phyloP scores from a whole-genome alignment of 805 yeast species.

The Candida pini region DNA sequence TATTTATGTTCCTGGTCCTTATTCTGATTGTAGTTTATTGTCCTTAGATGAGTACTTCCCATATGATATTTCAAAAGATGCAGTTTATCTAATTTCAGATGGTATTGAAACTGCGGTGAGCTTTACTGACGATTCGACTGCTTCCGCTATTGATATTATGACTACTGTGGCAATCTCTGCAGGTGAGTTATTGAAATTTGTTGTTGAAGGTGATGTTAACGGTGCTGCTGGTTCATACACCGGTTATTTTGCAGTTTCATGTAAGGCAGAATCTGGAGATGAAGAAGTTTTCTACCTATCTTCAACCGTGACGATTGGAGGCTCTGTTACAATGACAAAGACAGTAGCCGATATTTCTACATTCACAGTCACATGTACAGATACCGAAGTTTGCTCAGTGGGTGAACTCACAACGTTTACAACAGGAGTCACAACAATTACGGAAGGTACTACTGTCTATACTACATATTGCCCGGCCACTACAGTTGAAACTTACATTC shows the following conservation, averaged over 20 bases:
- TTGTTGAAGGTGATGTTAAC: conserved; percentile 14
- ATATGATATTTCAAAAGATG: conserved; percentile 7
- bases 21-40: conserved; percentile 8
- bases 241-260: conserved; percentile 12
- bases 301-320: conserved; percentile 14
- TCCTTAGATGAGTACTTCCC: conserved; percentile 16
- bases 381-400: conserved; percentile 12
- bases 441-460: conserved; percentile 18
- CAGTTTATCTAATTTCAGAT: conserved; percentile 3
- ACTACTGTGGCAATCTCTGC: conserved; percentile 8
- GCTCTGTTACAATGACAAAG: conserved; percentile 6
- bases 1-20: conserved; percentile 15
- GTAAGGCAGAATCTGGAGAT: conserved; percentile 17
- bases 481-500: conserved; percentile 14
- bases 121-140: conserved; percentile 3
- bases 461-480: conserved; percentile 33
- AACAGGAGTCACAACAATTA: conserved; percentile 24
- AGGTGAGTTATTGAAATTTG: conserved; percentile 4
- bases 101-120: conserved; percentile 3
- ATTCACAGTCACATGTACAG: conserved; percentile 21
- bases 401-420: conserved; percentile 18
- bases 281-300: conserved; percentile 18
- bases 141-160: conserved; percentile 4
- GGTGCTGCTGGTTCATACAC: conserved; percentile 3
- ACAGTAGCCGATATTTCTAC: conserved; percentile 14